Evolutionary conservation across 2,329 filamentous ascomycete species (phyloP).

Genomic region (Penicillium sp.): DNA sequence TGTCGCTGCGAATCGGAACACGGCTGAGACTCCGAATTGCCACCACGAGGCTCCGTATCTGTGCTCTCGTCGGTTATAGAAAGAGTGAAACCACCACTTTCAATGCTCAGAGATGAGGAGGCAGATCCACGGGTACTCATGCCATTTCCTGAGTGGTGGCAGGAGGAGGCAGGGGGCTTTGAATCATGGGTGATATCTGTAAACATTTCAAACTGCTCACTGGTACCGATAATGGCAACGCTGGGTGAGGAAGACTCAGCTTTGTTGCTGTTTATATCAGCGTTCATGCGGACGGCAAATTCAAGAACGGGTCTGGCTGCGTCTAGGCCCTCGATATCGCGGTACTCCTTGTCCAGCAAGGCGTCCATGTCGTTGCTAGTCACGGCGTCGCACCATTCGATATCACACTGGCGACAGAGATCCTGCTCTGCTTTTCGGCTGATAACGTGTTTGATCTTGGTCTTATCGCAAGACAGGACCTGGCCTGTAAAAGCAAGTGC

Average conservation of each 20-base stretch:
- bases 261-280: background rate
- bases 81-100: background rate
- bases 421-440: background rate
- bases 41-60: background rate
- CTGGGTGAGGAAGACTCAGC: background rate
- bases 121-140: background rate
- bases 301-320: background rate
- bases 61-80: background rate
- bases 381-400: constrained; percentile 2
- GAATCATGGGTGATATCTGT: background rate
- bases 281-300: constrained; percentile 4
- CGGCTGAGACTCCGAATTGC: background rate
- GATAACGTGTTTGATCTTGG: constrained; percentile 14
- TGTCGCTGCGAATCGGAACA: background rate
- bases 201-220: background rate
- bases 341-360: background rate
- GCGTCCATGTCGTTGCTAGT: background rate
- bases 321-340: constrained; percentile 9
- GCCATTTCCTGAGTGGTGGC: background rate
- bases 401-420: constrained; percentile 15
- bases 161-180: background rate
- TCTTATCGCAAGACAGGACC: constrained; percentile 4
- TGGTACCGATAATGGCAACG: background rate
- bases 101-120: background rate
- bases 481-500: background rate